A percentile compares a stretch with the other conserved stretches of the same genome.
Conservation (phyloP, 257 asterid species). For the Datura wrightii region DNA sequence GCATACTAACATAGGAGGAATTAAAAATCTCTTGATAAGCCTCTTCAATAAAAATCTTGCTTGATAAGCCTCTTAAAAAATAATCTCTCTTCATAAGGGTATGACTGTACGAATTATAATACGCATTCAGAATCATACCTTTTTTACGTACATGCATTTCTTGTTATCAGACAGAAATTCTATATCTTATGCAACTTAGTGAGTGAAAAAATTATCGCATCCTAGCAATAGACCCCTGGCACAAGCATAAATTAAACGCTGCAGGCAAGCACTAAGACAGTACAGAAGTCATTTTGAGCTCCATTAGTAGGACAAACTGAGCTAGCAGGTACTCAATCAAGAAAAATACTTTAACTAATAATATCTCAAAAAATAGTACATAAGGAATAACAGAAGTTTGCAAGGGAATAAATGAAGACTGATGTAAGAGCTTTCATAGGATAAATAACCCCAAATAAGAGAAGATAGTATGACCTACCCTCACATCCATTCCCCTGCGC, state of each 20-base stretch:
- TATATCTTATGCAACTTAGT: neutral
- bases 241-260: neutral
- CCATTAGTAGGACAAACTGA: constrained; percentile 18
- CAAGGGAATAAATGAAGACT: neutral
- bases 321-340: neutral
- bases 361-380: constrained; percentile 5
- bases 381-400: constrained; percentile 21
- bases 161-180: neutral
- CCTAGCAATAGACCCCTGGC: neutral
- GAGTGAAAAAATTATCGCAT: neutral
- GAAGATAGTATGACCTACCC: constrained; percentile 55
- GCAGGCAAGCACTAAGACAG: constrained; percentile 6
- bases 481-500: constrained; percentile 91
- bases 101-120: neutral
- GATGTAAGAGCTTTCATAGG: constrained; percentile 30
- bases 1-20: neutral
- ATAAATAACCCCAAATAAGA: neutral
- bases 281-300: constrained; percentile 19
- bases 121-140: neutral
- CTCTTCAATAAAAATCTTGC: neutral
- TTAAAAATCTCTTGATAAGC: neutral
- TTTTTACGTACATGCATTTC: neutral
- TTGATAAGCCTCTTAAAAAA: neutral
- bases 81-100: neutral
- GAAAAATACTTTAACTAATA: neutral